Base-by-base conservation (phyloP, 2,329 filamentous ascomycete genomes). In the Aspergillus viridinutans region DNA sequence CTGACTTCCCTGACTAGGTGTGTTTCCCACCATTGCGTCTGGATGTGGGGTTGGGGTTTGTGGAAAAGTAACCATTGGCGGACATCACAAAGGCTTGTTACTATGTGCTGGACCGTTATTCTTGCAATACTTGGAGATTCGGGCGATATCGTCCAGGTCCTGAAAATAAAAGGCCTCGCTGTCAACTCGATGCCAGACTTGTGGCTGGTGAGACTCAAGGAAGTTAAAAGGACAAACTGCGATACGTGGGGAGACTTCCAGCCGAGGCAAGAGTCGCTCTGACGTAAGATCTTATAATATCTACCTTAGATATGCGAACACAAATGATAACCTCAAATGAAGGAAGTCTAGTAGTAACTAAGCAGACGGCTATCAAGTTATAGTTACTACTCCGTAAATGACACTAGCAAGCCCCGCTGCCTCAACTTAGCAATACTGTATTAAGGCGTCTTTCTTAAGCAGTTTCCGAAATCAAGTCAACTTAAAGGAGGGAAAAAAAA, bases 31-130 rank as follows among this genome's bases (percentile, higher is more conserved):
- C 43, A 26, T 47, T 23, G 43, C 7, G 43, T 45, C 42, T 20
- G 21, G 42, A 57, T 29, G 58, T 57, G 61, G 59, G 60, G 58
- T 58, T 23, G 50, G 26, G 20, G 10, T 26, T 55, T 48, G 12
- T 32, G 29, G 29, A 32, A 32, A 12, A 32, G 29, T 5, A 12
- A 7, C 14, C 14, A 17, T 17, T 38, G 14, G 32, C 14, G 32
- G 32, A 35, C 32, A 6, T 6, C 32, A 6, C 32, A 35, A 14
- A 35, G 32, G 14, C 32, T 38, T 14, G 32, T 38, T 17, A 38
- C 14, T 35, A 32, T 35, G 17, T 38, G 14, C 5, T 17, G 32
- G 32, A 38, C 32, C 32, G 32, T 17, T 38, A 17, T 38, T 38
- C 14, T 38, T 38, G 32, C 32, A 38, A 7, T 38, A 38, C 6